Evolutionary conservation across 2,329 filamentous ascomycete species (phyloP).

Genomic region (Epichloe hybrida): DNA sequence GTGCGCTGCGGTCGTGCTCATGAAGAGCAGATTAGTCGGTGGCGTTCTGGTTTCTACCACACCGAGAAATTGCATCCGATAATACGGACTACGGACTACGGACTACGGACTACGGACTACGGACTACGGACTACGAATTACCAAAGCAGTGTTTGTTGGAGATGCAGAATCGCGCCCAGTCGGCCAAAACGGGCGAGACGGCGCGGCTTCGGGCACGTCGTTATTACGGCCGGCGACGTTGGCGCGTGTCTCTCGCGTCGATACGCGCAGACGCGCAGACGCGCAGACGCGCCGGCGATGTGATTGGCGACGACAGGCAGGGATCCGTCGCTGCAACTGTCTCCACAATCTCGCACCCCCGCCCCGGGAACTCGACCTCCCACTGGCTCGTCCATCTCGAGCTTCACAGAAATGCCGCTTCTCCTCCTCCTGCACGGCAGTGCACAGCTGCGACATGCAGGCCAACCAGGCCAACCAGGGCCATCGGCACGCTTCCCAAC

Average conservation of each 20-base stretch:
- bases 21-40: background rate
- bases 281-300: background rate
- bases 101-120: too few relatives aligned
- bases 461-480: background rate
- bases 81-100: too few relatives aligned
- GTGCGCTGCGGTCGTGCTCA: background rate
- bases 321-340: background rate
- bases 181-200: background rate
- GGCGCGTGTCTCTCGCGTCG: conserved; percentile 2
- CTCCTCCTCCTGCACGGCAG: conserved; percentile 1
- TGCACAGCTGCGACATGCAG: background rate
- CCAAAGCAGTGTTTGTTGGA: too few relatives aligned
- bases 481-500: conserved; percentile 7
- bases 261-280: too few relatives aligned
- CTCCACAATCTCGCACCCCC: background rate
- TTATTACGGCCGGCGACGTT: too few relatives aligned
- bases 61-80: too few relatives aligned
- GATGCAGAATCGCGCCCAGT: background rate
- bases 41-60: too few relatives aligned
- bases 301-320: background rate
- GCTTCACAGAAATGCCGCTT: background rate
- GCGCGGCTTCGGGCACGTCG: background rate
- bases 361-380: background rate
- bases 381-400: background rate
- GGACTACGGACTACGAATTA: too few relatives aligned